These are phyloP conservation scores for Striga hermonthica DNA, from an alignment of 305 asterid genomes.

Conservation along the genomic window DNA sequence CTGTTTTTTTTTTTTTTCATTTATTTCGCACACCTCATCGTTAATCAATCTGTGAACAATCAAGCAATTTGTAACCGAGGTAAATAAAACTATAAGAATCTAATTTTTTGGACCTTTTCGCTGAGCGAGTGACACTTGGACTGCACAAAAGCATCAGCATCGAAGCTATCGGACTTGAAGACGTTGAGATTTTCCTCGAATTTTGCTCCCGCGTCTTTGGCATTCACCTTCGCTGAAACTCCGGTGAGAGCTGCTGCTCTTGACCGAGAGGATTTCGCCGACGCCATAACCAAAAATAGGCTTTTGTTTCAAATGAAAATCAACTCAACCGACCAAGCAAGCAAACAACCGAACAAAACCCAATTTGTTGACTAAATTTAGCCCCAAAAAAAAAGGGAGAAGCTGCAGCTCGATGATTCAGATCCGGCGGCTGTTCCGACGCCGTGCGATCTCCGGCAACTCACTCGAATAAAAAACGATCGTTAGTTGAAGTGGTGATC, in stretches of 20 bases:
- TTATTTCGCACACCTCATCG: too few relatives aligned
- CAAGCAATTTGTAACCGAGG: background rate
- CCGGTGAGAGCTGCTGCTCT: constrained; percentile 54
- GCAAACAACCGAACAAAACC: constrained; percentile 16
- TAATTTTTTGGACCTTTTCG: constrained; percentile 60
- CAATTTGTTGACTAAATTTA: constrained; percentile 20
- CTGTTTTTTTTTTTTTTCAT: too few relatives aligned
- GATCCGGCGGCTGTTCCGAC: constrained; percentile 30
- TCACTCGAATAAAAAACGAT: constrained; percentile 26
- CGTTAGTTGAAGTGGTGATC: constrained; percentile 5
- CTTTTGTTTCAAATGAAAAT: background rate
- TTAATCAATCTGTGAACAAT: constrained; percentile 1
- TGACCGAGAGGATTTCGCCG: constrained; percentile 79
- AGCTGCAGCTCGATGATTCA: constrained; percentile 28
- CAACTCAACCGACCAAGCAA: constrained; percentile 6
- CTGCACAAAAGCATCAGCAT: constrained; percentile 81
- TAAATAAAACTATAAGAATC: constrained; percentile 1
- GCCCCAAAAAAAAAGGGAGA: background rate
- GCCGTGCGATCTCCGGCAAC: too few relatives aligned
- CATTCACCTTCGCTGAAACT: constrained; percentile 48
- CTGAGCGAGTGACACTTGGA: constrained; percentile 84
- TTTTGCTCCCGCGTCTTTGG: constrained; percentile 63
- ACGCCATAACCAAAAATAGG: constrained; percentile 50
- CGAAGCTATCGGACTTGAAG: constrained; percentile 87
- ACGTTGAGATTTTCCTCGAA: constrained; percentile 88